A percentile compares a stretch with the other conserved stretches of the same genome.
These are phyloP conservation scores for Wickerhamiella spandovensis DNA, from an alignment of 805 yeast species.

Conservation along the genomic window DNA sequence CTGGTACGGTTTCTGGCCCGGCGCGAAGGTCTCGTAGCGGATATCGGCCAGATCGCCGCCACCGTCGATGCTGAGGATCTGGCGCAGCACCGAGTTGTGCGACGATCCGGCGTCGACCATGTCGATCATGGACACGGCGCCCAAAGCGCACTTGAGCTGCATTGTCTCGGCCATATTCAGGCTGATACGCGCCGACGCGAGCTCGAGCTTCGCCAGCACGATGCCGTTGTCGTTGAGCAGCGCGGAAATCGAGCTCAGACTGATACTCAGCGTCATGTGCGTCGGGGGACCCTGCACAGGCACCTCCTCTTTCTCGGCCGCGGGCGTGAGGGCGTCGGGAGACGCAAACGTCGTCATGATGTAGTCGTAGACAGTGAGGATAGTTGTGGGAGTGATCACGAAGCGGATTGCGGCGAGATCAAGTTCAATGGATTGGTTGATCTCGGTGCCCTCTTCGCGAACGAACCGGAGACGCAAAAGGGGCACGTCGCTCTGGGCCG, in stretches of 20 bases:
- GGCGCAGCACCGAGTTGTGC: constrained; percentile 44
- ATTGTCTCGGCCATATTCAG: constrained; percentile 57
- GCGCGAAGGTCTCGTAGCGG: constrained; percentile 62
- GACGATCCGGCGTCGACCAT: constrained; percentile 50
- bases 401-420: constrained; percentile 66
- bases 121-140: constrained; percentile 66
- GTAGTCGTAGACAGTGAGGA: constrained; percentile 67
- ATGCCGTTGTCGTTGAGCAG: constrained; percentile 73
- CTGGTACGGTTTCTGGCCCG: constrained; percentile 28
- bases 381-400: constrained; percentile 62
- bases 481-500: neutral
- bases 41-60: constrained; percentile 74
- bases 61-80: constrained; percentile 68
- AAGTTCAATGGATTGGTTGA: constrained; percentile 63
- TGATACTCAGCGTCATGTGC: constrained; percentile 24
- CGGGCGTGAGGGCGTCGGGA: constrained; percentile 28
- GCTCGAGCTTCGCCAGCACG: constrained; percentile 62
- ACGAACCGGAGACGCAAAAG: neutral
- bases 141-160: constrained; percentile 59
- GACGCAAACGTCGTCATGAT: constrained; percentile 77
- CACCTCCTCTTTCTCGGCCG: neutral
- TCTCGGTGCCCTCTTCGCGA: constrained; percentile 15
- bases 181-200: constrained; percentile 61
- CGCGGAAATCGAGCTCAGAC: constrained; percentile 57
- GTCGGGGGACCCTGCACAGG: neutral